phyloP scores from a whole-genome alignment of 2,329 filamentous ascomycete genomes.

The Ascochyta koolunga region DNA sequence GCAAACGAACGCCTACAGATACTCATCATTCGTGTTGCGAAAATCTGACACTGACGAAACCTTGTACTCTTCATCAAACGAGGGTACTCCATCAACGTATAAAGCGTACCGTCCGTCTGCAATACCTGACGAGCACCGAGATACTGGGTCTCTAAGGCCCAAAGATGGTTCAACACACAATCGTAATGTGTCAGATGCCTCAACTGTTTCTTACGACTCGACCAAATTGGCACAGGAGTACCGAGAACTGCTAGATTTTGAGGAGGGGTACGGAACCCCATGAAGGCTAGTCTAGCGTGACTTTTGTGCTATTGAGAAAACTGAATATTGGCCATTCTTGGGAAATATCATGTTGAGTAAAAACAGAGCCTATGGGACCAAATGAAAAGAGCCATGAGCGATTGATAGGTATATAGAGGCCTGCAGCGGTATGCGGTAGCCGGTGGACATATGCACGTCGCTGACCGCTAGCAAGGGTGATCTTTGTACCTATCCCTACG shows the following conservation, averaged over 20 bases:
- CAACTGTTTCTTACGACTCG: conserved; percentile 24
- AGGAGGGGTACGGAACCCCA: conserved; percentile 23
- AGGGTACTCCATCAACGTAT: neutral
- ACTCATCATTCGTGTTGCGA: neutral
- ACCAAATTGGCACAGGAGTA: conserved; percentile 34
- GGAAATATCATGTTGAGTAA: too few relatives aligned
- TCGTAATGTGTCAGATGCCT: conserved; percentile 19
- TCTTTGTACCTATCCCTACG: neutral
- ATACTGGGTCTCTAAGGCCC: conserved; percentile 3
- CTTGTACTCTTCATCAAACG: neutral
- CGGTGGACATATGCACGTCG: neutral
- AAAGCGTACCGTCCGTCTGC: conserved; percentile 10
- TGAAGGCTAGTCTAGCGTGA: neutral
- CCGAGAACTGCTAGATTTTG: conserved; percentile 28
- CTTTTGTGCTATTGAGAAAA: neutral
- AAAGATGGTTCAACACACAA: conserved; percentile 16
- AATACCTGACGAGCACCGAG: neutral
- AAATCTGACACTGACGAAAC: neutral
- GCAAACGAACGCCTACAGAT: conserved; percentile 10
- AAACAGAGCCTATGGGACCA: neutral
- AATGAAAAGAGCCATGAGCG: neutral
- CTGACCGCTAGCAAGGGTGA: neutral
- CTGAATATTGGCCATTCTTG: too few relatives aligned
- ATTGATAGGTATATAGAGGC: neutral
- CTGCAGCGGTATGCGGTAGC: neutral